A percentile compares a stretch with the other conserved stretches of the same genome.
Evolutionary conservation across 2,329 filamentous ascomycete species (phyloP).

Genomic region (Grosmannia huntii): DNA sequence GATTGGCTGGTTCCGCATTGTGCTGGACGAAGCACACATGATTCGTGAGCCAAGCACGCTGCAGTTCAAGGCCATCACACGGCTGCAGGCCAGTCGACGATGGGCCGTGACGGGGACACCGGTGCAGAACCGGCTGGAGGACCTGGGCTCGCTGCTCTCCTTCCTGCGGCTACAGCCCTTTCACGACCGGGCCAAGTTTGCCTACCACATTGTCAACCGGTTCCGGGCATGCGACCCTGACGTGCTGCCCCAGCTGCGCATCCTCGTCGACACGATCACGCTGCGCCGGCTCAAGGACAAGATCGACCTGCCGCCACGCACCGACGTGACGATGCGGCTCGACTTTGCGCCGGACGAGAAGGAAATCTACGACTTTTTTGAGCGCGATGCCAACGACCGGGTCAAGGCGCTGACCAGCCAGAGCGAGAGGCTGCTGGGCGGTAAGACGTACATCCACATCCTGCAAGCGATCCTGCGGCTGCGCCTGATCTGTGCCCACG

Average conservation of each 20-base stretch:
- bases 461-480: slow-evolving; percentile 82
- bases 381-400: slow-evolving; percentile 65
- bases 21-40: slow-evolving; percentile 88
- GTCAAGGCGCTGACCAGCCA: slow-evolving; percentile 61
- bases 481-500: slow-evolving; percentile 83
- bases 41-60: slow-evolving; percentile 76
- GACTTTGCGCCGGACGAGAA: slow-evolving; percentile 65
- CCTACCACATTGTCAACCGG: slow-evolving; percentile 65
- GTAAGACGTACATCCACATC: slow-evolving; percentile 87
- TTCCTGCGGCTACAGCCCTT: slow-evolving; percentile 82
- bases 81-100: slow-evolving; percentile 63
- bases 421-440: slow-evolving; percentile 56
- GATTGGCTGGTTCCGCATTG: slow-evolving; percentile 85
- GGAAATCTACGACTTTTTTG: slow-evolving; percentile 72
- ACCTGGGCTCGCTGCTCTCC: slow-evolving; percentile 73
- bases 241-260: slow-evolving; percentile 71
- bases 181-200: slow-evolving; percentile 63
- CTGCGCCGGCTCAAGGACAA: slow-evolving; percentile 84
- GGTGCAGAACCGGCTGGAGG: slow-evolving; percentile 85
- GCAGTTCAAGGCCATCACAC: slow-evolving; percentile 75
- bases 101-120: slow-evolving; percentile 98
- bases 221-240: slow-evolving; percentile 80
- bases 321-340: slow-evolving; percentile 60
- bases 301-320: slow-evolving; percentile 65
- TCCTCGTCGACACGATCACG: slow-evolving; percentile 90